Base-by-base conservation (phyloP, 495 filamentous ascomycete species). In the Tuber borchii region DNA sequence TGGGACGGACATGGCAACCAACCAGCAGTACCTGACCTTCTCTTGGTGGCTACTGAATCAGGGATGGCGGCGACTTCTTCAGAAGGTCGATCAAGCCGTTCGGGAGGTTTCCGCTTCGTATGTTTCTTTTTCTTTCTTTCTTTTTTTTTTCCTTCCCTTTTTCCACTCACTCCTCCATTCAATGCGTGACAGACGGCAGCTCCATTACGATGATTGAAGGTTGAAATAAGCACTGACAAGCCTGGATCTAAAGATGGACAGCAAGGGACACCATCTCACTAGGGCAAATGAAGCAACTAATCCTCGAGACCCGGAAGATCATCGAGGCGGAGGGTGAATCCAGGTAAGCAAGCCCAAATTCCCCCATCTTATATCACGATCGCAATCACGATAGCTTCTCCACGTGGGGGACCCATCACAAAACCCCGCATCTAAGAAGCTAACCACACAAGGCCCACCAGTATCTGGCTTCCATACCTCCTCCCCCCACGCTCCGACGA, bases 21-120 rank as follows among this genome's bases (percentile, higher is more conserved):
- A 99, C 84, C 87, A 93, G 75, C 91, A 91, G 78, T 99, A 97
- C 83, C 88, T 99, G 48, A 93, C 93, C 72, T 97, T 98, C 84
- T 95, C 92, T 82, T 99, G 96, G 96, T 98, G 95, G 95, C 86
- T 99, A 37, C 87, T 99, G 65, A 93, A 98, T 85, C 89, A 90
- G 51, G 95, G 95, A 74, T 97, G 93, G 91, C 90, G 90, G 75
- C 87, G 91, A 69, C 85, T 98, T 74, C 91, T 92, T 89, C 86
- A 89, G 74, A 90, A 90, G 74, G 93, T 99, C 56, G 90, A 92
- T 79, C 83, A 84, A 2, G 92, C 93, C 1, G 95, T 98, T 34
- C 90, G 90, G 78, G 91, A 97, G 73, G 90, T 93, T 40, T 98
- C 97, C 83, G 93, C 93, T 1, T 85, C 90, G 79, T 81, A 61